Conservation (phyloP, 2,329 filamentous ascomycete genomes). For the Penicillium sp. region DNA sequence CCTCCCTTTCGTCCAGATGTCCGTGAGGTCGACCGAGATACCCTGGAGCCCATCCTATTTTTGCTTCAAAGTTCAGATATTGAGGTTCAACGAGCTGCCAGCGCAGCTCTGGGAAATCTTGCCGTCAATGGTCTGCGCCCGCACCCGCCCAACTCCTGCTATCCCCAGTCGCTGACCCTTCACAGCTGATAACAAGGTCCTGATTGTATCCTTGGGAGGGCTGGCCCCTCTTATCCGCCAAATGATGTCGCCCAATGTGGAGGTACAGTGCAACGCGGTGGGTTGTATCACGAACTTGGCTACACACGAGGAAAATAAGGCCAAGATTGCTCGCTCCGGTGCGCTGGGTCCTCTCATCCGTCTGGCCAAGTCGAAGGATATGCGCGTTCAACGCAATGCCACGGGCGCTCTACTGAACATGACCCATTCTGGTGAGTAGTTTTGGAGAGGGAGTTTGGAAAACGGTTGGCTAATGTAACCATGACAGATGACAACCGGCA, state of each 20-base stretch:
- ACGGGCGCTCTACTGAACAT: slow-evolving; percentile 97
- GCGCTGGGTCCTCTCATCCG: slow-evolving; percentile 88
- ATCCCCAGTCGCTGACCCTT: slow-evolving; percentile 47
- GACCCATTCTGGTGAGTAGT: slow-evolving; percentile 86
- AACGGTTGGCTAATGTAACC: slow-evolving; percentile 24
- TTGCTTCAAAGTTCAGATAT: slow-evolving; percentile 94
- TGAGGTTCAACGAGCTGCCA: slow-evolving; percentile 94
- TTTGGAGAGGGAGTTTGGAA: not conserved
- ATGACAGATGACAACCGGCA: slow-evolving; percentile 88
- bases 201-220: slow-evolving; percentile 91
- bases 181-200: slow-evolving; percentile 95
- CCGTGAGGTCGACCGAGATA: slow-evolving; percentile 90
- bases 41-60: slow-evolving; percentile 93
- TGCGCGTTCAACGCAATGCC: slow-evolving; percentile 97
- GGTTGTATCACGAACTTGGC: slow-evolving; percentile 98
- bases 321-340: slow-evolving; percentile 94
- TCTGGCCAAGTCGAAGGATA: slow-evolving; percentile 95
- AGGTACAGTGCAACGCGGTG: slow-evolving; percentile 98
- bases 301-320: slow-evolving; percentile 98
- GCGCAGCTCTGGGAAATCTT: slow-evolving; percentile 91
- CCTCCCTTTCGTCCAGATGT: slow-evolving; percentile 69
- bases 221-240: slow-evolving; percentile 91
- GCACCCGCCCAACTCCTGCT: not conserved
- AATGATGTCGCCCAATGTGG: slow-evolving; percentile 97
- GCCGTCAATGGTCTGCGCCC: slow-evolving; percentile 81